These are phyloP conservation scores for Hygrocybe punicea DNA, from an alignment of 768 basidiomycete genomes.

Conservation along the genomic window DNA sequence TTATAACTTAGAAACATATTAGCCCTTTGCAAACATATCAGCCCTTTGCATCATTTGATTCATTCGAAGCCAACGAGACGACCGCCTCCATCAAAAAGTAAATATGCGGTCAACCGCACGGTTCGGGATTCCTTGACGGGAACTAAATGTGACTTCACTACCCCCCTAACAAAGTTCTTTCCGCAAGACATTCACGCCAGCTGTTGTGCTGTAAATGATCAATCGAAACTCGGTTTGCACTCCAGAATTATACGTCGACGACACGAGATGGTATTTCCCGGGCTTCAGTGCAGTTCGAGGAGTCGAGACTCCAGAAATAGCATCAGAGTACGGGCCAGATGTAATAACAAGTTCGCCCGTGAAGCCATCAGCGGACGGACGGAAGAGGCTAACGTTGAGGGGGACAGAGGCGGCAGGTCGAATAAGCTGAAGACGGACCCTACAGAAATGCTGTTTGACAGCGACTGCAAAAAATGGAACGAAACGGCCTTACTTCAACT, in stretches of 20 bases:
- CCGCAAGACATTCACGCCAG: conserved; percentile 1
- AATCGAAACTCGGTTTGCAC: conserved; percentile 56
- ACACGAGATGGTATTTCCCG: conserved; percentile 70
- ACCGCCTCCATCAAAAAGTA: no score
- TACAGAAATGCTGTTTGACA: conserved; percentile 25
- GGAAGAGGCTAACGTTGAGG: conserved; percentile 61
- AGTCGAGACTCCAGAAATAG: conserved; percentile 66
- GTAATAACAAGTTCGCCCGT: conserved; percentile 52
- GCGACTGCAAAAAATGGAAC: not conserved
- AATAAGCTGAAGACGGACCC: conserved; percentile 66
- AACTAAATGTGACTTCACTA: no score
- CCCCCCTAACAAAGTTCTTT: not conserved
- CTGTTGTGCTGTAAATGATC: conserved; percentile 52
- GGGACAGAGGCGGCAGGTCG: conserved; percentile 43
- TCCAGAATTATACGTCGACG: conserved; percentile 68
- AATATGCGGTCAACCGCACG: no score
- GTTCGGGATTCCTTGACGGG: no score
- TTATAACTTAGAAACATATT: no score
- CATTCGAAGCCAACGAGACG: no score
- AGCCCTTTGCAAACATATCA: no score
- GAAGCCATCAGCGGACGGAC: conserved; percentile 28
- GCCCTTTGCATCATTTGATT: no score
- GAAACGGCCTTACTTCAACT: conserved; percentile 50
- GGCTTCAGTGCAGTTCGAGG: conserved; percentile 47
- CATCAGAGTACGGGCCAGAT: conserved; percentile 79